Conservation (phyloP, 2,329 filamentous ascomycete genomes). For the Fusarium oxysporum region DNA sequence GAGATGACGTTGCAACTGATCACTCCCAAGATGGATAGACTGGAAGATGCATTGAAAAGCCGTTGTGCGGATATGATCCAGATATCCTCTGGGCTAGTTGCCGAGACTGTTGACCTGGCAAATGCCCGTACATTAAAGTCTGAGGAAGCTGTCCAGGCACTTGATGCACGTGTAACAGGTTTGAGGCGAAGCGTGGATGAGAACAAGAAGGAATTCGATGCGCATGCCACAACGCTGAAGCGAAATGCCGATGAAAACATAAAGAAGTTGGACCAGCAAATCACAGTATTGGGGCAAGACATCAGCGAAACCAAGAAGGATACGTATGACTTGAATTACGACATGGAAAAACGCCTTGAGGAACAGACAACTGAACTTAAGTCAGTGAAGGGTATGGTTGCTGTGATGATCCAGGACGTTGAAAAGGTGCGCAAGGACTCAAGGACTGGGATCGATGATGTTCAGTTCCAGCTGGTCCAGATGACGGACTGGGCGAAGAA, state of each 20-base stretch:
- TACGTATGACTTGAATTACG: not conserved
- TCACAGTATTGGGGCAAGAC: not conserved
- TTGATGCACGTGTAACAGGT: conserved; percentile 5
- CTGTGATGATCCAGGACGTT: not conserved
- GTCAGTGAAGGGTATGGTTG: conserved; percentile 4
- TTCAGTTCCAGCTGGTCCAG: conserved; percentile 52
- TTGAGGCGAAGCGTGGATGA: not conserved
- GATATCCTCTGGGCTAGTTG: conserved; percentile 23
- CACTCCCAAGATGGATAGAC: conserved; percentile 2
- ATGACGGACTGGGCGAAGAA: conserved; percentile 63
- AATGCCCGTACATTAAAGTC: conserved; percentile 16
- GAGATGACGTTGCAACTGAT: conserved; percentile 23
- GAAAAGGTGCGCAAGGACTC: conserved; percentile 33
- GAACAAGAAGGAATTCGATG: not conserved
- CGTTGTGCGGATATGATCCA: not conserved
- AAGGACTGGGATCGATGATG: conserved; percentile 44
- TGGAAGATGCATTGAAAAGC: conserved; percentile 18
- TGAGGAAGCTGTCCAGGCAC: conserved; percentile 14
- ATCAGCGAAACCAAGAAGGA: not conserved
- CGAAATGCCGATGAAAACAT: not conserved
- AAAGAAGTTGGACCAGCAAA: conserved; percentile 4
- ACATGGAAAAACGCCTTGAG: not conserved
- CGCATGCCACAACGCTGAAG: not conserved
- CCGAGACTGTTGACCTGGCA: conserved; percentile 39
- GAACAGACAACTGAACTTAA: conserved; percentile 10